Conservation (phyloP, 164 flowering plant genomes). For the Taxillus chinensis region DNA sequence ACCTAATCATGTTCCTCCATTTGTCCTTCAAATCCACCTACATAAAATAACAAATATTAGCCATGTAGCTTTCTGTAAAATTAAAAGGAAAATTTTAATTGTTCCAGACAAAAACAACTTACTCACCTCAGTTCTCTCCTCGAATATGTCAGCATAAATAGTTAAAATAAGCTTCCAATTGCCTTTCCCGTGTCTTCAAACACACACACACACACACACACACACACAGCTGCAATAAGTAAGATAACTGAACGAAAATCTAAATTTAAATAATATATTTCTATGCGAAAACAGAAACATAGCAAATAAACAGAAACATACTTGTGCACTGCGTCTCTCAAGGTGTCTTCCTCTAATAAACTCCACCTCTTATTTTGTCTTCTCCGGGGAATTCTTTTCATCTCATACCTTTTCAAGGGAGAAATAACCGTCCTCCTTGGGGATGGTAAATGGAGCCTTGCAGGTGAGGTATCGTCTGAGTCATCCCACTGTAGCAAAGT, state of each 20-base stretch:
- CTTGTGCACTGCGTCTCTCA: conserved; percentile 51
- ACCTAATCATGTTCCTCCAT: conserved; percentile 47
- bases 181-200: conserved; percentile 48
- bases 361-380: conserved; percentile 52
- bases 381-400: conserved; percentile 20
- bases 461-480: conserved; percentile 24
- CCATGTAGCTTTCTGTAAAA: background rate
- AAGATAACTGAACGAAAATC: background rate
- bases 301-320: conserved; percentile 16
- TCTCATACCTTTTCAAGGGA: conserved; percentile 36
- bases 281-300: background rate
- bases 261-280: background rate
- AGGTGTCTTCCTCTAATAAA: conserved; percentile 53
- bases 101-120: background rate
- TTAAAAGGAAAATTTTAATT: background rate
- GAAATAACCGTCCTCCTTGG: conserved; percentile 29
- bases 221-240: conserved; percentile 1
- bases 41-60: background rate
- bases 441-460: conserved; percentile 26
- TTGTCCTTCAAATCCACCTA: conserved; percentile 78
- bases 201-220: background rate
- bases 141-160: conserved; percentile 29
- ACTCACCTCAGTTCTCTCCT: conserved; percentile 50
- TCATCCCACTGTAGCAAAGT: conserved; percentile 45
- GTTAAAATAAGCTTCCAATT: conserved; percentile 53